phyloP scores from a whole-genome alignment of 2,329 filamentous ascomycete genomes.

The Helminthosporium solani region DNA sequence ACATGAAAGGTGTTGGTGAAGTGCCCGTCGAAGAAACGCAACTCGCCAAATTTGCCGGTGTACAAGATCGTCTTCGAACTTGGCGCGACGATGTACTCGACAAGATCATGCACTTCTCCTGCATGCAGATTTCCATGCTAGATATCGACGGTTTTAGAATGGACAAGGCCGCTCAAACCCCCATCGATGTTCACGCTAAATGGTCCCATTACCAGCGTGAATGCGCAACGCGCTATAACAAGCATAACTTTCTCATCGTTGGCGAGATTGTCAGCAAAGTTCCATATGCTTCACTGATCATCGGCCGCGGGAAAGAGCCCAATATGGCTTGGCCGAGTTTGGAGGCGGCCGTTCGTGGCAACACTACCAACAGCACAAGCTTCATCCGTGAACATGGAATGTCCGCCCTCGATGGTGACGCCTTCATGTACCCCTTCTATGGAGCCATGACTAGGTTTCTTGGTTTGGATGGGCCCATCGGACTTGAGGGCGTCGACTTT shows the following conservation, averaged over 20 bases:
- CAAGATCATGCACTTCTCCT: conserved; percentile 62
- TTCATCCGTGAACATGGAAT: conserved; percentile 57
- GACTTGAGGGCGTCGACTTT: conserved; percentile 46
- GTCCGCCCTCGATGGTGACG: conserved; percentile 59
- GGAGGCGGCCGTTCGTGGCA: conserved; percentile 52
- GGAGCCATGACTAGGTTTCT: conserved; percentile 62
- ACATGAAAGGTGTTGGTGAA: conserved; percentile 60
- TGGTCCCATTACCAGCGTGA: conserved; percentile 59
- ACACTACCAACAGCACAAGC: conserved; percentile 43
- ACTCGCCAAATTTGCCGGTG: conserved; percentile 65
- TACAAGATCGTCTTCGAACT: conserved; percentile 66
- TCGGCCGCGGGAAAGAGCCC: conserved; percentile 63
- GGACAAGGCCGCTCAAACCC: conserved; percentile 66
- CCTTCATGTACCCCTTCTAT: conserved; percentile 66
- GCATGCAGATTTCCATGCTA: conserved; percentile 62
- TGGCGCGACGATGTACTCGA: conserved; percentile 61
- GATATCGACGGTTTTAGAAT: conserved; percentile 68
- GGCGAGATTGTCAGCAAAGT: conserved; percentile 66
- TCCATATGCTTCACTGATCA: conserved; percentile 59
- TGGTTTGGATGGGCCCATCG: conserved; percentile 54
- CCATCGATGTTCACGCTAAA: conserved; percentile 60
- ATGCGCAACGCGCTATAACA: conserved; percentile 59
- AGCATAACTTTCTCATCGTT: conserved; percentile 64
- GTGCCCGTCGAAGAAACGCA: conserved; percentile 64
- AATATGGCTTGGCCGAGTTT: conserved; percentile 52